phyloP scores from a whole-genome alignment of 805 yeast species.

The Candida lessepsii region DNA sequence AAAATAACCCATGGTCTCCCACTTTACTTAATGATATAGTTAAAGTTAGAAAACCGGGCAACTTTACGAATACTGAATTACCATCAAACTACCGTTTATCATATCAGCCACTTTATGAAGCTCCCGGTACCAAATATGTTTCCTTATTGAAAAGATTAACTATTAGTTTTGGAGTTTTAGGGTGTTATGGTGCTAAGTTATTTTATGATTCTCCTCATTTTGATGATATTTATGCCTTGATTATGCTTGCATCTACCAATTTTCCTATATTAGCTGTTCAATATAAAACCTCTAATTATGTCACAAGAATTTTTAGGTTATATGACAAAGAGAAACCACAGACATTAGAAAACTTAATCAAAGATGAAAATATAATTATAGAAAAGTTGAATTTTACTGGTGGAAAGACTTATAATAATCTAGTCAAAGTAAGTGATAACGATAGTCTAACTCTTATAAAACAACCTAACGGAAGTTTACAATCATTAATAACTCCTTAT shows the following conservation, averaged over 20 bases:
- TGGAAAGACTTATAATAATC: slow-evolving; percentile 58
- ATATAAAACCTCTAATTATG: slow-evolving; percentile 63
- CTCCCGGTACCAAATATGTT: slow-evolving; percentile 61
- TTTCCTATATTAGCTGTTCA: slow-evolving; percentile 52
- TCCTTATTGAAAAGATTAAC: slow-evolving; percentile 62
- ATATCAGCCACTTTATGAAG: slow-evolving; percentile 60
- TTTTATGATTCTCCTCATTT: slow-evolving; percentile 54
- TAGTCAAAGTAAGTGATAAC: slow-evolving; percentile 47
- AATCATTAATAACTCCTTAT: slow-evolving; percentile 23
- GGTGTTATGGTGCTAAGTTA: slow-evolving; percentile 61
- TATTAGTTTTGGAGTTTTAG: slow-evolving; percentile 58
- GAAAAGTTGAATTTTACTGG: slow-evolving; percentile 72
- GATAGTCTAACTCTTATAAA: slow-evolving; percentile 35
- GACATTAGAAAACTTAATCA: slow-evolving; percentile 57
- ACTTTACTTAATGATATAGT: slow-evolving; percentile 44
- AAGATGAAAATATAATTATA: slow-evolving; percentile 62
- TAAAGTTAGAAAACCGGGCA: slow-evolving; percentile 41
- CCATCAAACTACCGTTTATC: slow-evolving; percentile 55
- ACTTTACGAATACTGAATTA: slow-evolving; percentile 43
- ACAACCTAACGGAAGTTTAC: slow-evolving; percentile 1
- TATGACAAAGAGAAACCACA: slow-evolving; percentile 65
- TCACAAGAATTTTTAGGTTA: slow-evolving; percentile 66
- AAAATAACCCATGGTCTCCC: slow-evolving; percentile 48
- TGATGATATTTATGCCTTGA: slow-evolving; percentile 46
- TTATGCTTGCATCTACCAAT: slow-evolving; percentile 48